phyloP scores from a whole-genome alignment of 164 flowering plant genomes.

The Euptelea pleiosperma region DNA sequence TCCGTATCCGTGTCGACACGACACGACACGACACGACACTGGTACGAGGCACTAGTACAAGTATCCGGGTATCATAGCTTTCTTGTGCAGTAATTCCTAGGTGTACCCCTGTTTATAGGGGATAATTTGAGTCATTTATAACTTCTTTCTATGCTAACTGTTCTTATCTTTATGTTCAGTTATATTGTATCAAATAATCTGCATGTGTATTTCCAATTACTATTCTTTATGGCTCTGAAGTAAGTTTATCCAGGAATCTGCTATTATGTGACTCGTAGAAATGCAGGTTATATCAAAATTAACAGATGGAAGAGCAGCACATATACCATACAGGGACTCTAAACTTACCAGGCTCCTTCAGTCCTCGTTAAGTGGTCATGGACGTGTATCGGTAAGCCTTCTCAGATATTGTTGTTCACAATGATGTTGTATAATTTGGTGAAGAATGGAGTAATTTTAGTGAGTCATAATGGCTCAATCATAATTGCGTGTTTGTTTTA shows the following conservation, averaged over 20 bases:
- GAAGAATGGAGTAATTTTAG: background rate
- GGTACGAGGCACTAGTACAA: too few species aligned
- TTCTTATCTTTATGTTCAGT: too few species aligned
- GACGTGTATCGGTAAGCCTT: slow-evolving; percentile 85
- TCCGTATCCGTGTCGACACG: too few species aligned
- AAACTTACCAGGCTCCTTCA: slow-evolving; percentile 95
- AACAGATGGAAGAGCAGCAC: slow-evolving; percentile 82
- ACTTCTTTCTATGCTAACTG: too few species aligned
- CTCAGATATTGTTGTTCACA: background rate
- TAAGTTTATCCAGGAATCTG: slow-evolving; percentile 6
- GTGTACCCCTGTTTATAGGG: too few species aligned
- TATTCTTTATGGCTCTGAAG: background rate
- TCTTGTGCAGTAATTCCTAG: too few species aligned
- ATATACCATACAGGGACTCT: slow-evolving; percentile 92
- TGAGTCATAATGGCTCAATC: background rate
- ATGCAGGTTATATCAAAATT: slow-evolving; percentile 91
- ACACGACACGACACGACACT: too few species aligned
- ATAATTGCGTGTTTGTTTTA: background rate
- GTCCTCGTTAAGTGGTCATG: slow-evolving; percentile 96
- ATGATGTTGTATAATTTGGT: slow-evolving; percentile 3
- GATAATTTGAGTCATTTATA: too few species aligned
- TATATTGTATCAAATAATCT: too few species aligned
- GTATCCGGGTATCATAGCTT: too few species aligned
- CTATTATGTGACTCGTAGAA: slow-evolving; percentile 10
- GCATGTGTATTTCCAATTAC: background rate